Percentiles rank a stretch among this genome's conserved stretches.
Evolutionary conservation across 345 rosid species (phyloP).

Genomic region (Mangifera indica): DNA sequence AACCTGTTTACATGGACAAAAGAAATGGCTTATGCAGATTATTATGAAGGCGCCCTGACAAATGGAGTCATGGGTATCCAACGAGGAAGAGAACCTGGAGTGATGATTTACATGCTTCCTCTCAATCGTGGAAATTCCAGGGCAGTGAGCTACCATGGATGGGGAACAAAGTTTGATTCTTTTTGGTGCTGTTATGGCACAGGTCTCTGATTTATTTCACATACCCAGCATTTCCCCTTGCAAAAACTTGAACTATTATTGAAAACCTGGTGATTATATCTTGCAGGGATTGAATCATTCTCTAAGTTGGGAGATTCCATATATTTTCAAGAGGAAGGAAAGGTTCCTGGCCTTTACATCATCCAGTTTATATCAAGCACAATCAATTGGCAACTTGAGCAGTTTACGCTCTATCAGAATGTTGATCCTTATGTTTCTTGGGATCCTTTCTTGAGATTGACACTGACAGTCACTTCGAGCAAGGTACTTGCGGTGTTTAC

Average conservation of each 20-base stretch:
- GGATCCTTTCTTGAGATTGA: conserved; percentile 61
- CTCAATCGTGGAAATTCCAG: conserved; percentile 46
- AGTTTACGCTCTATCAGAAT: conserved; percentile 50
- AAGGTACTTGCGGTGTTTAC: conserved; percentile 31
- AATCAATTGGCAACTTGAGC: conserved; percentile 65
- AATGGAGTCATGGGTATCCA: conserved; percentile 76
- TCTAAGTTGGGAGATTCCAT: conserved; percentile 95
- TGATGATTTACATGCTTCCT: conserved; percentile 63
- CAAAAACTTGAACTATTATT: no score
- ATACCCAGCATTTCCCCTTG: no score
- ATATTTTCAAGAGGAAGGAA: conserved; percentile 77
- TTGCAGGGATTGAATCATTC: conserved; percentile 77
- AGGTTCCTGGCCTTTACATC: conserved; percentile 63
- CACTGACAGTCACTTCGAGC: conserved; percentile 44
- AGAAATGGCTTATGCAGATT: conserved; percentile 83
- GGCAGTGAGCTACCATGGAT: conserved; percentile 41
- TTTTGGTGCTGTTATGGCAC: conserved; percentile 70
- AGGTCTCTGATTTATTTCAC: conserved; percentile 25
- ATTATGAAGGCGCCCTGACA: conserved; percentile 84
- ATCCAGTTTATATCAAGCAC: conserved; percentile 79
- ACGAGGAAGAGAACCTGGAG: conserved; percentile 54
- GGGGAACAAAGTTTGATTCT: conserved; percentile 42
- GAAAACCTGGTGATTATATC: no score
- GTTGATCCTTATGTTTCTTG: conserved; percentile 65
- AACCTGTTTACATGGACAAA: conserved; percentile 89